These are phyloP conservation scores for Thielaviopsis cerberus DNA, from an alignment of 2,329 filamentous ascomycete species.

Conservation along the genomic window DNA sequence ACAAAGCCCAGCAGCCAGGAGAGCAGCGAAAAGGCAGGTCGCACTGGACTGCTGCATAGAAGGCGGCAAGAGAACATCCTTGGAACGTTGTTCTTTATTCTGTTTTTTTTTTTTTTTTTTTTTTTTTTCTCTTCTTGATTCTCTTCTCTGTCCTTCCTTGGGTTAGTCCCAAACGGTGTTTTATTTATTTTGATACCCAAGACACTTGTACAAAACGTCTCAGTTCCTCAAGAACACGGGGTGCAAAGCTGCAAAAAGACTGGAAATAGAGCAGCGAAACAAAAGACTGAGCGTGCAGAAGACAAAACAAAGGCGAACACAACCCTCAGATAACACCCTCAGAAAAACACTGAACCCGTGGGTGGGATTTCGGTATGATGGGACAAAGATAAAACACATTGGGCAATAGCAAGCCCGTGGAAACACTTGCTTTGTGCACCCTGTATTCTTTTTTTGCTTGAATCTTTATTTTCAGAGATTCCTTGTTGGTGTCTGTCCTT, in stretches of 20 bases:
- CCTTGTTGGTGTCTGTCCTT: no score
- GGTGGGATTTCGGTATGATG: neutral
- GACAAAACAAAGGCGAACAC: neutral
- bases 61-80: neutral
- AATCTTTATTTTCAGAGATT: no score
- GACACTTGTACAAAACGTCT: neutral
- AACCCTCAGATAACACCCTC: neutral
- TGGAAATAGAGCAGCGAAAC: neutral
- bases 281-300: conserved; percentile 4
- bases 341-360: neutral
- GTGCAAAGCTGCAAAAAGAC: neutral
- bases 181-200: neutral
- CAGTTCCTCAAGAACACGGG: neutral
- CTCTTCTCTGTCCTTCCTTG: neutral
- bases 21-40: neutral
- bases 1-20: neutral
- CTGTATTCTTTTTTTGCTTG: no score
- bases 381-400: conserved; percentile 1
- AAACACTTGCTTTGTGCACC: no score
- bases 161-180: neutral
- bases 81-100: neutral
- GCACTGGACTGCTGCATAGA: neutral
- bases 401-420: no score
- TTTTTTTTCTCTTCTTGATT: neutral
- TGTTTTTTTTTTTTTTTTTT: neutral